Conservation (phyloP, 2,329 filamentous ascomycete species). For the Purpureocillium takamizusanense region DNA sequence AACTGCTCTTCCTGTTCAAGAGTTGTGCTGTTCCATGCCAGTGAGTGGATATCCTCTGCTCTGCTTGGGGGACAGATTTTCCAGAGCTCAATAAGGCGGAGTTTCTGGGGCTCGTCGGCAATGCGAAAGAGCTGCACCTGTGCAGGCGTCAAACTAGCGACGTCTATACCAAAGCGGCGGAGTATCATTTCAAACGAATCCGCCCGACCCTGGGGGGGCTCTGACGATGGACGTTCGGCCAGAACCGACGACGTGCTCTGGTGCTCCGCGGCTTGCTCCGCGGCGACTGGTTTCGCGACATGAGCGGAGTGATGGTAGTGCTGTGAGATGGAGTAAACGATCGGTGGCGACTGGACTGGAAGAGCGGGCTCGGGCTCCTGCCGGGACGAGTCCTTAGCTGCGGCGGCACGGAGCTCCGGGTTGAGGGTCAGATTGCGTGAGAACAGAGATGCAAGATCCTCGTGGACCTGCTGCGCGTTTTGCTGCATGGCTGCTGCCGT, state of each 20-base stretch:
- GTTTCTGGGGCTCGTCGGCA: conserved; percentile 62
- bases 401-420: conserved; percentile 21
- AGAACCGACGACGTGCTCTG: conserved; percentile 14
- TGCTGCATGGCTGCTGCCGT: conserved; percentile 16
- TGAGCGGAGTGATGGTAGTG: conserved; percentile 81
- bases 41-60: conserved; percentile 40
- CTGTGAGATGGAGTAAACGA: conserved; percentile 67
- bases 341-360: conserved; percentile 26
- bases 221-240: conserved; percentile 37
- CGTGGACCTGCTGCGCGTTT: conserved; percentile 50
- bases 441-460: conserved; percentile 77
- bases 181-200: conserved; percentile 50
- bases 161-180: conserved; percentile 59
- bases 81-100: conserved; percentile 77
- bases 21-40: conserved; percentile 44
- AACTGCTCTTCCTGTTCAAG: conserved; percentile 50
- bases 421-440: conserved; percentile 63
- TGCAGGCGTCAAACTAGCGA: conserved; percentile 57
- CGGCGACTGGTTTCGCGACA: conserved; percentile 23
- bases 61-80: conserved; percentile 65
- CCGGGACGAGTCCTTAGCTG: conserved; percentile 17
- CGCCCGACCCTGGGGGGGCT: conserved; percentile 38
- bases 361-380: conserved; percentile 20
- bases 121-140: conserved; percentile 73
- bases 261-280: conserved; percentile 8